phyloP scores from a whole-genome alignment of 2,329 filamentous ascomycete genomes.

The Nemania abortiva region DNA sequence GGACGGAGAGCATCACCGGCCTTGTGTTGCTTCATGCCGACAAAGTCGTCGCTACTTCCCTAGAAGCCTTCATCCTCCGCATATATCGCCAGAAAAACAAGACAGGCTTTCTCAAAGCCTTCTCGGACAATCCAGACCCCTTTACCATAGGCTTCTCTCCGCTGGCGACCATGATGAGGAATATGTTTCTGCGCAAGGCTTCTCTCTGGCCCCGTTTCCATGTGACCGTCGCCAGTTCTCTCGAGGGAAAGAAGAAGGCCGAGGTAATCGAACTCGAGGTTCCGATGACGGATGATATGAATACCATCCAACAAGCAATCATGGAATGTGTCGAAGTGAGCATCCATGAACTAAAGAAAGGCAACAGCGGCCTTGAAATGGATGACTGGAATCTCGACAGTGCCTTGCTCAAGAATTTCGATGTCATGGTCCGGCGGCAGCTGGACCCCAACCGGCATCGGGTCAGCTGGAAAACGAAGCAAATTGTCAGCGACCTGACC shows the following conservation, averaged over 20 bases:
- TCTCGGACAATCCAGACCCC: conserved; percentile 92
- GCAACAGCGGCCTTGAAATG: conserved; percentile 90
- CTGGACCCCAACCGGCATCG: conserved; percentile 97
- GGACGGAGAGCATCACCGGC: conserved; percentile 87
- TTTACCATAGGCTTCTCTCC: conserved; percentile 91
- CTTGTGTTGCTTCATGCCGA: conserved; percentile 91
- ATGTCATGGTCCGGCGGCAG: conserved; percentile 87
- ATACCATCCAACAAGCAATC: conserved; percentile 91
- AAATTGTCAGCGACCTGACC: conserved; percentile 90
- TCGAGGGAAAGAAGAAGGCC: conserved; percentile 92
- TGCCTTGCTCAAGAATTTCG: conserved; percentile 91
- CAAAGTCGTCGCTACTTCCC: conserved; percentile 83
- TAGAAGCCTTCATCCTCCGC: conserved; percentile 94
- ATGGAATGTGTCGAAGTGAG: conserved; percentile 97
- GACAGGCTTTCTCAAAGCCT: conserved; percentile 91
- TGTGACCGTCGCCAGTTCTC: conserved; percentile 85
- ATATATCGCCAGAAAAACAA: conserved; percentile 97
- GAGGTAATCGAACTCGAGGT: conserved; percentile 98
- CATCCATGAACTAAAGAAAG: conserved; percentile 92
- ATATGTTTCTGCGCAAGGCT: conserved; percentile 87
- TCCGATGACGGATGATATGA: conserved; percentile 95
- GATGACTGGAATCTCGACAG: conserved; percentile 97
- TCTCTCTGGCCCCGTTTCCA: conserved; percentile 96
- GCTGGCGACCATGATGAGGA: conserved; percentile 89
- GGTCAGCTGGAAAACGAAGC: conserved; percentile 92